Evolutionary conservation across 257 asterid species (phyloP).

Genomic region (Verbascum thapsus): DNA sequence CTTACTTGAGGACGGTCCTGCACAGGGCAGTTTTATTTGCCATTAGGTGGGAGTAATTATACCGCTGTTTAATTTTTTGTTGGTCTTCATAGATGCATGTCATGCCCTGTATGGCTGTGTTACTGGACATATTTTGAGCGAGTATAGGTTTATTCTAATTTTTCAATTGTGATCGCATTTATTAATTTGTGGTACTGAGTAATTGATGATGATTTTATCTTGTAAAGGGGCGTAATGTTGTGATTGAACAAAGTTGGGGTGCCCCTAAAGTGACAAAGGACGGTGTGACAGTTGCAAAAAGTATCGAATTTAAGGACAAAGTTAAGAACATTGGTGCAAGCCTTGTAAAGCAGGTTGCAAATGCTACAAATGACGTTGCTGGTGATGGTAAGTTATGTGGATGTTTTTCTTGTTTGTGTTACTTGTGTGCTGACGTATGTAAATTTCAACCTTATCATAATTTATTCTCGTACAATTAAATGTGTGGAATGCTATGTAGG

Average conservation of each 20-base stretch:
- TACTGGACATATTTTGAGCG: background rate
- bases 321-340: constrained; percentile 92
- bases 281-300: constrained; percentile 96
- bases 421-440: background rate
- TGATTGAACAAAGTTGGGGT: constrained; percentile 99
- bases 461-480: background rate
- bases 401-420: background rate
- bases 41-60: background rate
- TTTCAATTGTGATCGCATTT: background rate
- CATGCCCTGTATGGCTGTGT: too few relatives aligned
- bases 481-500: constrained; percentile 41
- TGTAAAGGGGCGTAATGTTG: constrained; percentile 86
- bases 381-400: constrained; percentile 79
- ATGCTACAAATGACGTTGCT: constrained; percentile 96
- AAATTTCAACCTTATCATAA: background rate
- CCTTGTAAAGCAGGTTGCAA: constrained; percentile 95
- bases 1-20: too few relatives aligned
- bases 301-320: constrained; percentile 89
- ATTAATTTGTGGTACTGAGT: background rate
- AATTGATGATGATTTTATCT: constrained; percentile 18
- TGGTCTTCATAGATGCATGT: background rate
- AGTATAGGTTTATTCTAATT: background rate
- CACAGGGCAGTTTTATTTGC: too few relatives aligned
- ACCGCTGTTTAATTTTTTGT: background rate
- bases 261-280: constrained; percentile 99